A percentile compares a stretch with the other conserved stretches of the same genome.
Evolutionary conservation across 2,329 filamentous ascomycete species (phyloP).

Genomic region (Colletotrichum zoysiae): DNA sequence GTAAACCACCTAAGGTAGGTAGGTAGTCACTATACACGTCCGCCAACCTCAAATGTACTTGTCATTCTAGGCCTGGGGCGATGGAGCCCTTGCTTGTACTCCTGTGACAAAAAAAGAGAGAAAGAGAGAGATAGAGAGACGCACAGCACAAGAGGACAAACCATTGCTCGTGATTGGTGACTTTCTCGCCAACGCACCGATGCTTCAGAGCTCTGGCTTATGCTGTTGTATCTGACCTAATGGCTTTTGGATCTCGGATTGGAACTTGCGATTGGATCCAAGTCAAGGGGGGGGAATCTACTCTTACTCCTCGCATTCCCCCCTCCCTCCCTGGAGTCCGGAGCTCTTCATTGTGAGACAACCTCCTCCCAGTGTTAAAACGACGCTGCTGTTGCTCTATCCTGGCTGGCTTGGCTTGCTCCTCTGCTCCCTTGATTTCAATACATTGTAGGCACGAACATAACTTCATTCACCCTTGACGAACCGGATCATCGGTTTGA

Average conservation of each 20-base stretch:
- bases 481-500: neutral
- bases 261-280: conserved; percentile 8
- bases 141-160: neutral
- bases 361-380: neutral
- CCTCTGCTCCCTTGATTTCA: conserved; percentile 14
- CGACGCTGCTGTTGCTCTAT: neutral
- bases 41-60: neutral
- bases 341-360: conserved; percentile 4
- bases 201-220: conserved; percentile 7
- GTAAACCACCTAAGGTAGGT: neutral
- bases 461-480: conserved; percentile 13
- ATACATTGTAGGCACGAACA: neutral
- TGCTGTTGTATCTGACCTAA: neutral
- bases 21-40: neutral
- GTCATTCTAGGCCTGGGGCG: neutral
- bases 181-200: neutral
- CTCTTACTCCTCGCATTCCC: conserved; percentile 16
- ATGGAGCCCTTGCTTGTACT: neutral
- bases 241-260: conserved; percentile 9
- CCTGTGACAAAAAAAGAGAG: neutral
- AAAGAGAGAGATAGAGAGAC: neutral
- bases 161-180: neutral
- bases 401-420: neutral
- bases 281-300: conserved; percentile 26
- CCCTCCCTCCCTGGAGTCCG: conserved; percentile 14